Base-by-base conservation (phyloP, 2,329 filamentous ascomycete species). In the Talaromyces piceae region DNA sequence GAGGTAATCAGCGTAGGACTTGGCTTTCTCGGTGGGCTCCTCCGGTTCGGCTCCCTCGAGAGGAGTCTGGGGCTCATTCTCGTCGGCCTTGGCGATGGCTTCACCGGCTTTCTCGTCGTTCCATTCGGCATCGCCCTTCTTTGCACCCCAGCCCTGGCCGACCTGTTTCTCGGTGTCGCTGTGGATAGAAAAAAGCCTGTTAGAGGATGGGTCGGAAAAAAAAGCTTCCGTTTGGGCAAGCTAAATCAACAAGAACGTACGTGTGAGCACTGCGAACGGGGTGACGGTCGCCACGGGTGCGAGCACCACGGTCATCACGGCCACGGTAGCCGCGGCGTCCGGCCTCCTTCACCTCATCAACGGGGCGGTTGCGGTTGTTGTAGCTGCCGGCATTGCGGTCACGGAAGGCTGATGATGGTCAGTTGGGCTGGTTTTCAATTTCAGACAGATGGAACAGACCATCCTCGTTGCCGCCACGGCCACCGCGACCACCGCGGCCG, bases 101-200 rank as follows among this genome's bases (percentile, higher is more conserved):
- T 94, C 90, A 63, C 87, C 93, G 62, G 86, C 89, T 74, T 88
- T 82, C 80, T 97, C 93, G 64, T 97, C 93, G 67, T 87, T 87
- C 75, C 87, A 83, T 76, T 94, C 89, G 67, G 86, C 86, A 57
- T 84, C 77, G 64, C 90, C 93, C 67, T 88, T 86, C 62, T 80
- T 79, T 66, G 82, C 84, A 63, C 91, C 93, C 90, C 91, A 97
- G 63, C 88, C 87, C 72, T 91, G 87, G 67, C 83, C 87, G 68
- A 86, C 61, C 63, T 74, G 71, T 67, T 74, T 75, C 54, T 63
- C 64, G 56, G 72, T 70, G 56, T 70, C 67, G 56, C 72, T 74
- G 50, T 31, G n/a, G n/a, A n/a, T n/a, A n/a, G n/a, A n/a, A n/a
- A n/a, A n/a, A n/a, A n/a, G n/a, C n/a, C n/a, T n/a, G n/a, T n/a